Evolutionary conservation across 768 basidiomycete genomes (phyloP).

Genomic region (Rhizopogon rudus): DNA sequence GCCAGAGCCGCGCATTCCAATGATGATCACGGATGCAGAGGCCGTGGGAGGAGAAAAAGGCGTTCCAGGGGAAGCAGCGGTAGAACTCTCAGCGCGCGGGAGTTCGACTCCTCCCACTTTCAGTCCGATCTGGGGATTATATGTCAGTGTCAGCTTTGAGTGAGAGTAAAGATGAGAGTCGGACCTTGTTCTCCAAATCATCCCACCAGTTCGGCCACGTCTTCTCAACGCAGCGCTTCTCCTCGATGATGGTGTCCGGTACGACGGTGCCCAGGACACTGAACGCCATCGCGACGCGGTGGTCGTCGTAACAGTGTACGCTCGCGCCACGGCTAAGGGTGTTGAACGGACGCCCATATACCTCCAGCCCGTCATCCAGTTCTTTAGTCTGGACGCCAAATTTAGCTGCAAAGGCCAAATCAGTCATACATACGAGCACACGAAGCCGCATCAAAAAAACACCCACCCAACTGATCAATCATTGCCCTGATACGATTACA

Average conservation of each 20-base stretch:
- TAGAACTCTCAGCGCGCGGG: slow-evolving; percentile 26
- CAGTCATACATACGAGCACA: neutral
- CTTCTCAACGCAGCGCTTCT: slow-evolving; percentile 98
- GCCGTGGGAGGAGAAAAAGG: slow-evolving; percentile 20
- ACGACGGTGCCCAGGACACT: slow-evolving; percentile 78
- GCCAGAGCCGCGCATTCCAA: slow-evolving; percentile 97
- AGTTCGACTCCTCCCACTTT: slow-evolving; percentile 84
- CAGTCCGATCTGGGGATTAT: slow-evolving; percentile 69
- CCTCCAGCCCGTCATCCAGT: slow-evolving; percentile 87
- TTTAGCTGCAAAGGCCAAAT: slow-evolving; percentile 54
- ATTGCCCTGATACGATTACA: slow-evolving; percentile 96
- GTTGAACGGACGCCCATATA: slow-evolving; percentile 69
- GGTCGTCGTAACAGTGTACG: slow-evolving; percentile 96
- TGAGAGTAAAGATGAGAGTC: slow-evolving; percentile 6
- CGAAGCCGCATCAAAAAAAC: too few species aligned
- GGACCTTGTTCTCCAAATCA: slow-evolving; percentile 90
- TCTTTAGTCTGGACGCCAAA: slow-evolving; percentile 93
- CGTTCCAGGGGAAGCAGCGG: slow-evolving; percentile 38
- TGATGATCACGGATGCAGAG: slow-evolving; percentile 64
- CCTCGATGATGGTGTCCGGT: slow-evolving; percentile 77
- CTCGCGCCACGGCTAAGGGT: slow-evolving; percentile 66
- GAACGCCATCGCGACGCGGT: slow-evolving; percentile 99
- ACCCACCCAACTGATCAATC: slow-evolving; percentile 88
- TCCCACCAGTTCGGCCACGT: slow-evolving; percentile 99
- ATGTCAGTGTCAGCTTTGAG: neutral